Conservation (phyloP, 164 flowering plant genomes). For the Macadamia tetraphylla region DNA sequence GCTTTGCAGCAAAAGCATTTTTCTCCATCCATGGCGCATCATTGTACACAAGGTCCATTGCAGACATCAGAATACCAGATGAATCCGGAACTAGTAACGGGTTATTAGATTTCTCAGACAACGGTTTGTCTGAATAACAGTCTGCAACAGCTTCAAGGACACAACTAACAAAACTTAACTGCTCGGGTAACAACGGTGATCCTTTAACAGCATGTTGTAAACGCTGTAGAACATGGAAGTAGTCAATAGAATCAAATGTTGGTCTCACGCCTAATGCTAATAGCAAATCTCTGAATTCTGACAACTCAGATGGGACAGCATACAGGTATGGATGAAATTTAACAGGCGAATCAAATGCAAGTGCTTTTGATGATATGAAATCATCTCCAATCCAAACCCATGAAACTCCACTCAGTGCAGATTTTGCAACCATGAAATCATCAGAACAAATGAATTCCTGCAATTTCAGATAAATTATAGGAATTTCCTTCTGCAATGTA, state of each 20-base stretch:
- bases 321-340: constrained; percentile 84
- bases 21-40: constrained; percentile 99
- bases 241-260: constrained; percentile 70
- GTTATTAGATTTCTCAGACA: constrained; percentile 31
- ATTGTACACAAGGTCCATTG: constrained; percentile 70
- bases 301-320: constrained; percentile 91
- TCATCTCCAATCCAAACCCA: constrained; percentile 98
- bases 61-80: constrained; percentile 50
- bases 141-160: constrained; percentile 90
- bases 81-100: constrained; percentile 69
- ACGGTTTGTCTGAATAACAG: constrained; percentile 41
- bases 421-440: constrained; percentile 41
- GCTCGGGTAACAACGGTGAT: constrained; percentile 55
- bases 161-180: constrained; percentile 67
- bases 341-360: constrained; percentile 97
- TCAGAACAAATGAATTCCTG: constrained; percentile 55
- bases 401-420: constrained; percentile 56
- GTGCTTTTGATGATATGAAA: constrained; percentile 65
- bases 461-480: constrained; percentile 56
- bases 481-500: constrained; percentile 52
- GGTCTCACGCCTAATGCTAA: constrained; percentile 64
- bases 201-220: constrained; percentile 62
- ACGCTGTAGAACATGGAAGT: constrained; percentile 50
- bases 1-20: constrained; percentile 37
- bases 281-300: constrained; percentile 69